Conservation (phyloP, 805 yeast genomes). For the Hanseniaspora guilliermondii region DNA sequence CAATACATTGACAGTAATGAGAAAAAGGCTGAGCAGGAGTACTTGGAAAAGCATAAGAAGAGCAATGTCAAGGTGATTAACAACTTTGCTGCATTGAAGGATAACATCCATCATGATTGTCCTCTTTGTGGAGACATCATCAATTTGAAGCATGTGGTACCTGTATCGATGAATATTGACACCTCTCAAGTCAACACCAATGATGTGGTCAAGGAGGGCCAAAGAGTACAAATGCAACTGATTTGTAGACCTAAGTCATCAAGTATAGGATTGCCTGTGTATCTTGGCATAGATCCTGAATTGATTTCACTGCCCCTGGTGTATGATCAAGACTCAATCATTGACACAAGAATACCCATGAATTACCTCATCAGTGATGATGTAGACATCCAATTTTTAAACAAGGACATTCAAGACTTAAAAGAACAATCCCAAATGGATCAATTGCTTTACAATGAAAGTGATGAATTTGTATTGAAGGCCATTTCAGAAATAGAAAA, state of each 20-base stretch:
- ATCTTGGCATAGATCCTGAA: slow-evolving; percentile 33
- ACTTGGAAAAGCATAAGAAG: not conserved
- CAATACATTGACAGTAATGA: slow-evolving; percentile 49
- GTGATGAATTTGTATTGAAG: slow-evolving; percentile 38
- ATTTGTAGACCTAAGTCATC: slow-evolving; percentile 44
- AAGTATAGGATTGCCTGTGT: slow-evolving; percentile 39
- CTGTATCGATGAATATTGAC: slow-evolving; percentile 35
- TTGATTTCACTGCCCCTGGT: not conserved
- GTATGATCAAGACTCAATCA: slow-evolving; percentile 45
- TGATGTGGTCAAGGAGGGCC: slow-evolving; percentile 40
- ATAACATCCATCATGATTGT: slow-evolving; percentile 52
- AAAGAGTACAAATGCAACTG: slow-evolving; percentile 46
- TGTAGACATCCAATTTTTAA: slow-evolving; percentile 37
- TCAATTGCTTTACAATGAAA: slow-evolving; percentile 46
- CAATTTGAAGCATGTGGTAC: slow-evolving; percentile 40
- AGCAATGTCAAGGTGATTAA: slow-evolving; percentile 8
- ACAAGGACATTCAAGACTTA: slow-evolving; percentile 47
- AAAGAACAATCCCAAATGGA: slow-evolving; percentile 43
- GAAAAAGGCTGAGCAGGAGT: slow-evolving; percentile 22
- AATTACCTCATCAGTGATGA: not conserved
- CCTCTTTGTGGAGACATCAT: slow-evolving; percentile 63
- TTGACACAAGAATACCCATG: slow-evolving; percentile 19
- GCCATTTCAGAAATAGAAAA: slow-evolving; percentile 33
- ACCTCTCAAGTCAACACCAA: slow-evolving; percentile 39
- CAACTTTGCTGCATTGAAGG: slow-evolving; percentile 6